Evolutionary conservation across 1,284 basidiomycete species (phyloP).

Genomic region (Tylopilus sp.): DNA sequence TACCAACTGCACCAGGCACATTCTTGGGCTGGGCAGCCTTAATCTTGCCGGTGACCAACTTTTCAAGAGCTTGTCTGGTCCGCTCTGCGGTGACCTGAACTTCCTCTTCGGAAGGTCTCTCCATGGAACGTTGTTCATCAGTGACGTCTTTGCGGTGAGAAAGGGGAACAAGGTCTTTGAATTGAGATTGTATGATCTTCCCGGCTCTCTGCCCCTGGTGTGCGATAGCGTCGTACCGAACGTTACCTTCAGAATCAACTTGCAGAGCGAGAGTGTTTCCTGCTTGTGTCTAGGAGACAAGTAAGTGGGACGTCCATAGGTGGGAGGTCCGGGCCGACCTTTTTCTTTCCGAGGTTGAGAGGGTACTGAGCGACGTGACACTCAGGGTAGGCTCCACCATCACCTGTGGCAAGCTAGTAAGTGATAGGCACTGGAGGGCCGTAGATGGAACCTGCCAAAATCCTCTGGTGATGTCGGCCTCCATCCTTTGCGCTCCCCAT

Average conservation of each 20-base stretch:
- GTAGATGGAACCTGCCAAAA: conserved; percentile 65
- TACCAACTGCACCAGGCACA: conserved; percentile 78
- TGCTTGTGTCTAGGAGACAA: conserved; percentile 69
- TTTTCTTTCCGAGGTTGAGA: conserved; percentile 92
- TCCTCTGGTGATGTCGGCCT: conserved; percentile 82
- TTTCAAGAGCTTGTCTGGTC: conserved; percentile 90
- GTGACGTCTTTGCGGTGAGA: conserved; percentile 87
- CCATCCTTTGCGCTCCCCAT: conserved; percentile 88
- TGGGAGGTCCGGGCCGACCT: conserved; percentile 51
- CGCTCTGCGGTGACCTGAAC: conserved; percentile 88
- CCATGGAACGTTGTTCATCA: conserved; percentile 77
- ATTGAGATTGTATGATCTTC: conserved; percentile 90
- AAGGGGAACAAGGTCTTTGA: conserved; percentile 96
- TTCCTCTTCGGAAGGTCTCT: conserved; percentile 90
- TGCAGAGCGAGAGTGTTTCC: conserved; percentile 95
- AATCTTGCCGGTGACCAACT: conserved; percentile 93
- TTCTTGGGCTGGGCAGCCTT: conserved; percentile 95
- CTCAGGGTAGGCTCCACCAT: conserved; percentile 96
- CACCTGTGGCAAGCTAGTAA: conserved; percentile 54
- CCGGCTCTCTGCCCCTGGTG: conserved; percentile 90
- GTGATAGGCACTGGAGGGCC: background rate
- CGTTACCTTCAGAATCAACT: conserved; percentile 95
- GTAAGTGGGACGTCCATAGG: conserved; percentile 5
- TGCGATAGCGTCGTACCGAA: conserved; percentile 96
- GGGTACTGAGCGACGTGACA: conserved; percentile 98